Base-by-base conservation (phyloP, 2,329 filamentous ascomycete species). In the Fusarium palustre region DNA sequence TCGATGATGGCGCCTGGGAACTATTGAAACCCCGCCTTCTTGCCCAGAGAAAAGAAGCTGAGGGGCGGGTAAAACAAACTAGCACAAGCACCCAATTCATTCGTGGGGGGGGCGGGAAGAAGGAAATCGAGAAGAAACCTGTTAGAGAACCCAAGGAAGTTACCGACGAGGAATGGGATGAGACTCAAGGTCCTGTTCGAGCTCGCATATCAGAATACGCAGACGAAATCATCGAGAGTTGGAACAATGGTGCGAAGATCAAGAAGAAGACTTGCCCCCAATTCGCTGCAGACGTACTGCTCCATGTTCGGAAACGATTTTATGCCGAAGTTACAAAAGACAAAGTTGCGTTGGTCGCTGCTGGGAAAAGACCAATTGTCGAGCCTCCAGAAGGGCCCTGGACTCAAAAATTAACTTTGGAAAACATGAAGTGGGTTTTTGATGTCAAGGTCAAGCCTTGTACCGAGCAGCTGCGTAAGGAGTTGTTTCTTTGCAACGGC, bases 381-480 rank as follows among this genome's bases (percentile, higher is more conserved):
- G 87, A 90, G 65, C 83, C 85, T 10, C 80, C 81, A 3, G 80
- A 85, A 65, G 86, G 84, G 0, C 83, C 87, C 9, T 86, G 84
- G 71, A 88, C 85, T 28, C 84, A 87, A 76, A 90, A 85, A 74
- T 82, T 95, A 54, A 91, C 90, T 2, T 80, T 96, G 70, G 92
- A 95, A 75, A 93, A 94, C 74, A 94, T 96, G 92, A 94, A 92
- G 78, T 95, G 91, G 88, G 82, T 94, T 31, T 94, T 92, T 76
- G 92, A 94, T 74, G 87, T 87, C 70, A 94, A 93, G 76, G 85
- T 96, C 75, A 92, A 89, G 74, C 88, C 88, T 25, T 80, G 88
- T 55, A 92, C 90, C 4, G 90, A 93, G 66, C 80, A 82, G 46
- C 85, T 86, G 71, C 84, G 88, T 70, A 91, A 89, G 74, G 91